Base-by-base conservation (phyloP, 202 grass and related monocot species). In the Alloteropsis angusta region DNA sequence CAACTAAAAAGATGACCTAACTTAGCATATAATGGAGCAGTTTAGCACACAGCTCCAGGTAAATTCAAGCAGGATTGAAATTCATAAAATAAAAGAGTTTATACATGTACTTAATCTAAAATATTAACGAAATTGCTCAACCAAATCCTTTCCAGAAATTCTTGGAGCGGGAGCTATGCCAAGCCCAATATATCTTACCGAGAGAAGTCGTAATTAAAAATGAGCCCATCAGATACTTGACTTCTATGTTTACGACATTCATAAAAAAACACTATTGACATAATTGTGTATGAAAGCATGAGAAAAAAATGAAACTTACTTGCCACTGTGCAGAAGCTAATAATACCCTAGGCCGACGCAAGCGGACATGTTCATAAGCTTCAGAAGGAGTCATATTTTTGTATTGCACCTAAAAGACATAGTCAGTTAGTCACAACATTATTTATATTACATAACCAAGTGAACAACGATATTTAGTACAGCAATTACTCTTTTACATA, bases 251-350 rank as follows among this genome's bases (percentile, higher is more conserved):
- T 26, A 72, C 46, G 39, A 59, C 18, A 48, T 17, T 60, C 17
- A 75, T 5, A 38, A 19, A 22, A 50, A 44, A 8, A 12, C 5
- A 25, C 38, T 1, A n/a, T 46, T n/a, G 42, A 38, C 13, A 54
- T 9, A 28, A 76, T 23, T 25, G 18, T n/a, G 18, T 46, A 13
- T 22, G 36, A 5, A 50, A 63, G 5, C 15, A 61, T 25, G 5
- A 73, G 46, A 41, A 59, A 8, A 8, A 54, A 11, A 25, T 44
- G 30, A 43, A 48, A 79, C 74, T 82, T 84, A 98, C 95, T 67
- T 98, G 82, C 81, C 89, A 83, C 58, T 98, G 95, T 74, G 92
- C 74, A 71, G 87, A 82, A 82, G 92, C 89, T 90, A 98, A 89
- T 65, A 92, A 81, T 18, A 98, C 95, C 52, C 95, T 91, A 72